A percentile compares a stretch with the other conserved stretches of the same genome.
Conservation (phyloP, 179 eudicot genomes). For the Dionaea muscipula region DNA sequence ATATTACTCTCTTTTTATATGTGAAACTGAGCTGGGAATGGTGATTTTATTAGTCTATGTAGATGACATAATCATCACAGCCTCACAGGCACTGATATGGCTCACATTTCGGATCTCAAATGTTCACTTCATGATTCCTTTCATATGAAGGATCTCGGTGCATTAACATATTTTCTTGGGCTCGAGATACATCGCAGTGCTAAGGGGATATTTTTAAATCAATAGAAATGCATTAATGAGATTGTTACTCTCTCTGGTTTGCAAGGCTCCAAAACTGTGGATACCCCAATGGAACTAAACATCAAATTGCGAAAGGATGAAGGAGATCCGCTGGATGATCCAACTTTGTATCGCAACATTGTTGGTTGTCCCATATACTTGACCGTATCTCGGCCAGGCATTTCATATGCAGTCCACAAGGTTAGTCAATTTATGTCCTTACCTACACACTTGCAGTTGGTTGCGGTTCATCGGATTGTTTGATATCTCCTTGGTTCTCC, state of each 20-base stretch:
- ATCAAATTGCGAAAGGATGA: background rate
- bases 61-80: background rate
- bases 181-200: background rate
- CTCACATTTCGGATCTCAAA: background rate
- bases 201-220: background rate
- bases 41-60: background rate
- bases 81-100: too few species aligned
- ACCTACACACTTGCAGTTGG: background rate
- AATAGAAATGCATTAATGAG: constrained; percentile 1
- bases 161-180: background rate
- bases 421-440: background rate
- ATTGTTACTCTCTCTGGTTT: background rate
- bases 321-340: background rate
- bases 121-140: background rate
- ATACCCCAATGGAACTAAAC: background rate
- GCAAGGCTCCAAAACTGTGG: background rate
- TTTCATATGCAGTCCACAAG: background rate
- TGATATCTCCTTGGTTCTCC: background rate
- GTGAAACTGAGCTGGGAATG: background rate
- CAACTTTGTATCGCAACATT: background rate
- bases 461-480: background rate
- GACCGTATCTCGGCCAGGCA: background rate
- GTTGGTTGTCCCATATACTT: background rate
- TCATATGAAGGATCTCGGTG: background rate
- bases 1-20: background rate